Evolutionary conservation across 2,329 filamentous ascomycete genomes (phyloP), one percentile per base, ranked within the genome.

Genomic region (Fusarium sp.): DNA sequence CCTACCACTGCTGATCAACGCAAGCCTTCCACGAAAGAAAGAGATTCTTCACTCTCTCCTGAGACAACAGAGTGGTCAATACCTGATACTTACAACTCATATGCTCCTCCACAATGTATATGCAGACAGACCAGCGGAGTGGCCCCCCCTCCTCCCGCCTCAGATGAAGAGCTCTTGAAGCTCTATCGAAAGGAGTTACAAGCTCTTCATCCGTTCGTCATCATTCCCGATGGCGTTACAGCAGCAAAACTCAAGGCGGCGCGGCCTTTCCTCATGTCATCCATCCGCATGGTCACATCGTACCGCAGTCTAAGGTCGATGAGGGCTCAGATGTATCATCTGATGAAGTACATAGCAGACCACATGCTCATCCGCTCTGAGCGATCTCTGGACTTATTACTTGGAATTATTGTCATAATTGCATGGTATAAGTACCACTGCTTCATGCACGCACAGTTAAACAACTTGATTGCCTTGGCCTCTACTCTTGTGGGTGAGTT

Each of bases 401-500:
- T 85, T 60, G 84, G 85, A 0, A 82, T 88, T 6, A 75, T 88
- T 5, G 81, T 88, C 1, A 82, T 88, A 31, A 69, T 86, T 5
- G 83, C 83, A 0, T 88, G 83, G 81, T 87, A 88, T 61, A 86
- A 88, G 50, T 85, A 88, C 55, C 86, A 88, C 73, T 88, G 86
- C 70, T 82, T 87, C 68, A 81, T 85, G 76, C 86, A 88, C 56
- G 81, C 83, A 1, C 87, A 89, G 65, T 75, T 89, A 17, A 84
- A 84, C 72, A 88, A 86, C 56, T 78, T 89, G 6, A 75, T 88
- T 5, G 81, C 84, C 13, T 71, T 90, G 25, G 84, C 86, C 3
- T 77, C 82, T 17, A 86, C 84, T 8, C 80, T 89, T 4, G 79
- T 84, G 12, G 82, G 82, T 0, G 86, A 88, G 59, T 74, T 88